Evolutionary conservation across 2,329 filamentous ascomycete genomes (phyloP).

Genomic region (Arthrinium phaeospermum): DNA sequence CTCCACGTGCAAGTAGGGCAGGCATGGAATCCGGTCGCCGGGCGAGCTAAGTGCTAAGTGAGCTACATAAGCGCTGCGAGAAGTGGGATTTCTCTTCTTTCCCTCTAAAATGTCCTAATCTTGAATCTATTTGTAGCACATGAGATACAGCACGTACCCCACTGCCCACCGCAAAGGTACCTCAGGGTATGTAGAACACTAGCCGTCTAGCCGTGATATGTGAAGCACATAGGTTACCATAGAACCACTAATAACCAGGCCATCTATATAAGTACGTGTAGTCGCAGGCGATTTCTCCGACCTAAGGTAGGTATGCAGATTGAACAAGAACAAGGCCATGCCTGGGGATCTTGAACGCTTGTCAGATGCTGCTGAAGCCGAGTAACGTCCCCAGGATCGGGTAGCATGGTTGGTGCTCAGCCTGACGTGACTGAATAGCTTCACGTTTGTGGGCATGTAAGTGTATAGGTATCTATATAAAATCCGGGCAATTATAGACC

Average conservation of each 20-base stretch:
- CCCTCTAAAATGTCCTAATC: neutral
- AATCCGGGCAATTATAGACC: neutral
- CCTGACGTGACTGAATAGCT: neutral
- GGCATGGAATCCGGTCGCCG: neutral
- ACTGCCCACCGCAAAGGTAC: neutral
- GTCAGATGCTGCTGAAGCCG: neutral
- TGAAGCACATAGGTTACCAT: neutral
- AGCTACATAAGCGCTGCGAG: slow-evolving; percentile 1
- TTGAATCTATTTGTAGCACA: neutral
- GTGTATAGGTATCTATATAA: neutral
- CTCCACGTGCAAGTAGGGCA: neutral
- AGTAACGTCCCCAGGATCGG: neutral
- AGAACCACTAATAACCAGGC: neutral
- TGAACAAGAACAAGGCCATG: neutral
- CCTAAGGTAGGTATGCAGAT: too few relatives aligned
- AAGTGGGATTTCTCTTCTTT: neutral
- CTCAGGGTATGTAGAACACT: neutral
- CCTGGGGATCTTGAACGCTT: neutral
- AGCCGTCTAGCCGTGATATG: neutral
- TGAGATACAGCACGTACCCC: neutral
- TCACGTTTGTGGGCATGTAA: neutral
- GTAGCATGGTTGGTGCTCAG: neutral
- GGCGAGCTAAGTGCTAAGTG: neutral
- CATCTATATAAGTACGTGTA: neutral
- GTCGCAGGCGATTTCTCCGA: neutral